phyloP scores from a whole-genome alignment of 1,139 yeast genomes.

The Sugiyamaella japonica region DNA sequence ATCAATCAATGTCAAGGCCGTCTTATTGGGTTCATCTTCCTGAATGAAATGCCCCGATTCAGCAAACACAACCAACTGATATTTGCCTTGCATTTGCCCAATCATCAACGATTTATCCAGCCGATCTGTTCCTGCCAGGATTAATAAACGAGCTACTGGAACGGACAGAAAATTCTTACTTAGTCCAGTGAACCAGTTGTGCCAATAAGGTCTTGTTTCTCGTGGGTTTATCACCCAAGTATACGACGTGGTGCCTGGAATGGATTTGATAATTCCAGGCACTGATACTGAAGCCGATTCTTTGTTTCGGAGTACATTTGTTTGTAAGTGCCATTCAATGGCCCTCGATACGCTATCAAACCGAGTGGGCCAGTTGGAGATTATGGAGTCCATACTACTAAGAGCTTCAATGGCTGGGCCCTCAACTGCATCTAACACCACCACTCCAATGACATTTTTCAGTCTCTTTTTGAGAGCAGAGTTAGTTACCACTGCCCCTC shows the following conservation, averaged over 20 bases:
- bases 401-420: constrained; percentile 82
- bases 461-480: constrained; percentile 38
- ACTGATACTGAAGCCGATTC: constrained; percentile 74
- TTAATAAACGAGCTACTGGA: constrained; percentile 64
- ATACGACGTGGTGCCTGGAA: constrained; percentile 9
- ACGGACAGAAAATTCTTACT: constrained; percentile 60
- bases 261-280: constrained; percentile 48
- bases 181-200: constrained; percentile 74
- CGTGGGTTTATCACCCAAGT: constrained; percentile 66
- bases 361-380: constrained; percentile 58
- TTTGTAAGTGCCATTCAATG: constrained; percentile 75
- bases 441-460: constrained; percentile 53
- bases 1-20: constrained; percentile 52
- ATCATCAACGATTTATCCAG: constrained; percentile 81
- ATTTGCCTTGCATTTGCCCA: constrained; percentile 94
- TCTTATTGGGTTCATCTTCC: constrained; percentile 77
- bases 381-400: constrained; percentile 61
- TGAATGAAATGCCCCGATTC: constrained; percentile 90
- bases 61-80: constrained; percentile 80
- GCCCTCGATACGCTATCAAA: constrained; percentile 60
- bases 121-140: constrained; percentile 89
- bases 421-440: constrained; percentile 88
- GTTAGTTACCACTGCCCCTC: constrained; percentile 79
- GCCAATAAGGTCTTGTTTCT: constrained; percentile 70
- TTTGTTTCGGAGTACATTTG: constrained; percentile 51